Percentiles rank a stretch among this genome's conserved stretches.
Evolutionary conservation across 805 yeast genomes (phyloP).

Genomic region (Nakazawaea molendinolei): DNA sequence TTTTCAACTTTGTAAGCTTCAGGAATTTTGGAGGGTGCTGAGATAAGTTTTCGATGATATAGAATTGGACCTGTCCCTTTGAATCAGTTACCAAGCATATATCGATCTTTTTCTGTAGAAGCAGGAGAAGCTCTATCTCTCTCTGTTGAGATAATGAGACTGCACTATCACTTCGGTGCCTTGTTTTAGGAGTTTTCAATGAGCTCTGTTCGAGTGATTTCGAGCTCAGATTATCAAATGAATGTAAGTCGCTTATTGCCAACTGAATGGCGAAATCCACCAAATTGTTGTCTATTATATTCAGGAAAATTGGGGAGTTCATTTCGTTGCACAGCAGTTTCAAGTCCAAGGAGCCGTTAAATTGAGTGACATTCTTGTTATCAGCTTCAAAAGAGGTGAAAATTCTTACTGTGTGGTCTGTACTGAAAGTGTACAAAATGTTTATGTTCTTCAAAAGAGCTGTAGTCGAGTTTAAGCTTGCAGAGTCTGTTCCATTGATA

Average conservation of each 20-base stretch:
- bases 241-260: too few relatives aligned
- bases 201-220: too few relatives aligned
- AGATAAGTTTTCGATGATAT: slow-evolving; percentile 44
- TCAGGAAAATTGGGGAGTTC: background rate
- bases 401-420: slow-evolving; percentile 52
- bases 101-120: slow-evolving; percentile 22
- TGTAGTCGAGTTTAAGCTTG: slow-evolving; percentile 27
- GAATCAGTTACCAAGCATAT: slow-evolving; percentile 38
- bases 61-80: slow-evolving; percentile 34
- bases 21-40: slow-evolving; percentile 51
- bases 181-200: slow-evolving; percentile 16
- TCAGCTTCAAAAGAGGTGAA: slow-evolving; percentile 65
- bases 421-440: slow-evolving; percentile 57
- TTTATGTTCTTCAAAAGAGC: slow-evolving; percentile 35
- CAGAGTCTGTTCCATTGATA: slow-evolving; percentile 21
- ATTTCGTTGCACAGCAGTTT: background rate
- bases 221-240: too few relatives aligned
- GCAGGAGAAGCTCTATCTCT: slow-evolving; percentile 20
- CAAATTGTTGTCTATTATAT: slow-evolving; percentile 17
- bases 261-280: background rate
- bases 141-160: slow-evolving; percentile 10
- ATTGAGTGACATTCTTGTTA: slow-evolving; percentile 47
- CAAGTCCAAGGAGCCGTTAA: slow-evolving; percentile 45
- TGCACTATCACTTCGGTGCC: slow-evolving; percentile 16
- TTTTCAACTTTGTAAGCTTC: slow-evolving; percentile 29